These are phyloP conservation scores for Helianthus tuberosus DNA, from an alignment of 129 eudicot species.

Conservation along the genomic window DNA sequence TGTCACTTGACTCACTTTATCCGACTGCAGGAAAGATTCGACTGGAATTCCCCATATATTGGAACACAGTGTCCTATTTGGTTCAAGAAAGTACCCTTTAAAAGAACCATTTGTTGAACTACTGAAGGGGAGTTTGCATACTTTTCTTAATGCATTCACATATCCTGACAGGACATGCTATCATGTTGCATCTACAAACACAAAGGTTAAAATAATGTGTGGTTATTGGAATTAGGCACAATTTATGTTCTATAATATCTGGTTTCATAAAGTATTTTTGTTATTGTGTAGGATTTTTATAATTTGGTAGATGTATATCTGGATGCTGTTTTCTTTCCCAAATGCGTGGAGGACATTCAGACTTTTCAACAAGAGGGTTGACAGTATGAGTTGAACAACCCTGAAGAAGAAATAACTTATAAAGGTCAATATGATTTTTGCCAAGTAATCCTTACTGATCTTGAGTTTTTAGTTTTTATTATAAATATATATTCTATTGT, in stretches of 20 bases:
- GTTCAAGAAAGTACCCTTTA: constrained; percentile 97
- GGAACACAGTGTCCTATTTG: constrained; percentile 97
- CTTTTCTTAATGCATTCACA: constrained; percentile 94
- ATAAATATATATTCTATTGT: too few species aligned
- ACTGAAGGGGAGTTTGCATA: constrained; percentile 91
- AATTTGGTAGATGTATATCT: constrained; percentile 98
- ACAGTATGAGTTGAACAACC: constrained; percentile 97
- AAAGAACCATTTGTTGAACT: constrained; percentile 98
- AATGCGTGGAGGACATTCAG: constrained; percentile 83
- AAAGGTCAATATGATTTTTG: constrained; percentile 57
- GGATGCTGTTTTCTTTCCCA: constrained; percentile 97
- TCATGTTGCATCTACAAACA: constrained; percentile 98
- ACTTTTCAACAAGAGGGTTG: constrained; percentile 99
- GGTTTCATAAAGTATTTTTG: constrained; percentile 2
- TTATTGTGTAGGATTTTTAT: constrained; percentile 73
- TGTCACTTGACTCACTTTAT: constrained; percentile 4
- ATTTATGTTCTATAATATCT: background rate
- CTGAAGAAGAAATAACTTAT: constrained; percentile 86
- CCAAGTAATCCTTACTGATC: too few species aligned
- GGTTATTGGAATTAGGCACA: constrained; percentile 7
- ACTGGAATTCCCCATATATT: constrained; percentile 98
- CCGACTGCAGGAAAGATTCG: constrained; percentile 79
- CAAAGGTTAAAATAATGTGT: constrained; percentile 56
- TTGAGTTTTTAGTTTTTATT: too few species aligned
- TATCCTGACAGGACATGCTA: constrained; percentile 99